Conservation (phyloP, 768 basidiomycete genomes). For the Tricholoma bakamatsutake region DNA sequence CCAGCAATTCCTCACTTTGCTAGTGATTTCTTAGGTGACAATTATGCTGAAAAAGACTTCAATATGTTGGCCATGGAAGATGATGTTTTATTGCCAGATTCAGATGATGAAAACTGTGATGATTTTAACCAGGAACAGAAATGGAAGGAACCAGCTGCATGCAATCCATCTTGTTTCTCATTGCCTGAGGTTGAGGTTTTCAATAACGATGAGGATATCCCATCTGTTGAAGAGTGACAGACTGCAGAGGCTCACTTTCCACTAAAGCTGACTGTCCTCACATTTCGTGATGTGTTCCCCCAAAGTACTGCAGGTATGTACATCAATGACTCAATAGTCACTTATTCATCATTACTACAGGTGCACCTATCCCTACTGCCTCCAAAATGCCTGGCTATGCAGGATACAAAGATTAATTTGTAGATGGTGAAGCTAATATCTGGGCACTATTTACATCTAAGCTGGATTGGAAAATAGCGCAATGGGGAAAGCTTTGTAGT, state of each 20-base stretch:
- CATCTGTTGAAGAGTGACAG: not conserved
- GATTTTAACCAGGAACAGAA: not conserved
- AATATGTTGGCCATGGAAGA: not conserved
- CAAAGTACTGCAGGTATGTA: not conserved
- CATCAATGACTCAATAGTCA: not conserved
- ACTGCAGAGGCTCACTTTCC: not conserved
- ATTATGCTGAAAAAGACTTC: not conserved
- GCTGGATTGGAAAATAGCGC: slow-evolving; percentile 33
- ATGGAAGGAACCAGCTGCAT: too few relatives aligned
- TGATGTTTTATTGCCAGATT: not conserved
- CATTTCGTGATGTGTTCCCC: not conserved
- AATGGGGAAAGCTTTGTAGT: slow-evolving; percentile 31
- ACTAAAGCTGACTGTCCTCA: not conserved
- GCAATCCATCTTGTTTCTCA: too few relatives aligned
- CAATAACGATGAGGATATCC: too few relatives aligned
- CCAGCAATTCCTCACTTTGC: not conserved
- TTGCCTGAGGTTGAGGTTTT: too few relatives aligned
- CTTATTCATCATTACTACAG: too few relatives aligned
- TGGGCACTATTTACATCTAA: slow-evolving; percentile 27
- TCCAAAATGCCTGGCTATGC: not conserved
- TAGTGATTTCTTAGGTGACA: not conserved
- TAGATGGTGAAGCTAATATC: not conserved
- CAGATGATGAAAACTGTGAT: not conserved
- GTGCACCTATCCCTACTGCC: not conserved
- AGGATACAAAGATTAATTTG: not conserved